Evolutionary conservation across 2,329 filamentous ascomycete genomes (phyloP), one percentile per base, ranked within the genome.

Genomic region (Penicillium psychrosexuale): DNA sequence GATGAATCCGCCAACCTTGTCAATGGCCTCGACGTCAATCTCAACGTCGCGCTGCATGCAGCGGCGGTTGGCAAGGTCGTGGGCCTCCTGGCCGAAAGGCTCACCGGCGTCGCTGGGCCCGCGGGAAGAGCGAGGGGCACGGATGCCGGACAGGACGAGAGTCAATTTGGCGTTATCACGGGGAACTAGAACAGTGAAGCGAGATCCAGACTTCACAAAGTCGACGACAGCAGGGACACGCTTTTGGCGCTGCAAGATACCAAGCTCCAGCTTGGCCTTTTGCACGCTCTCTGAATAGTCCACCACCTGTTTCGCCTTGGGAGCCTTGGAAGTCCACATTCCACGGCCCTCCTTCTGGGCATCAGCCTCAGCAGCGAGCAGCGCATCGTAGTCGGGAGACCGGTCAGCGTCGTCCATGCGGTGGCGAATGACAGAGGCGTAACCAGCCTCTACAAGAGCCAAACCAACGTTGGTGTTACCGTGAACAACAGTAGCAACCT

Each of bases 1-100:
- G 64, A 99, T 97, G 79, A 99, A 99, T 36, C 94, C 94, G 66
- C 94, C 94, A 27, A 94, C 87, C 80, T 97, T 97, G 81, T 99
- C 94, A 63, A 91, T 89, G 66, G 92, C 91, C 72, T 96, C 87
- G 19, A 99, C 88, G 66, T 99, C 92, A 55, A 99, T 90, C 75
- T 97, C 93, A 46, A 94, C 92, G 73, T 99, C 94, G 51, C 94
- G 87, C 78, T 99, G 94, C 79, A 91, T 89, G 77, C 89, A 91
- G 55, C 92, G 85, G 67, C 85, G 87, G 75, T 90, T 91, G 46
- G 93, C 92, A 63, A 97, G 86, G 47, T 99, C 93, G 59, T 96
- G 84, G 3, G 93, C 93, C 77, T 99, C 94, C 72, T 95, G 89
- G 24, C 94, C 94, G 64, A 96, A 97, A 1, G 94, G 92, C 77